Conservation (phyloP, 1,284 basidiomycete species). For the Thecaphora thlaspeos region DNA sequence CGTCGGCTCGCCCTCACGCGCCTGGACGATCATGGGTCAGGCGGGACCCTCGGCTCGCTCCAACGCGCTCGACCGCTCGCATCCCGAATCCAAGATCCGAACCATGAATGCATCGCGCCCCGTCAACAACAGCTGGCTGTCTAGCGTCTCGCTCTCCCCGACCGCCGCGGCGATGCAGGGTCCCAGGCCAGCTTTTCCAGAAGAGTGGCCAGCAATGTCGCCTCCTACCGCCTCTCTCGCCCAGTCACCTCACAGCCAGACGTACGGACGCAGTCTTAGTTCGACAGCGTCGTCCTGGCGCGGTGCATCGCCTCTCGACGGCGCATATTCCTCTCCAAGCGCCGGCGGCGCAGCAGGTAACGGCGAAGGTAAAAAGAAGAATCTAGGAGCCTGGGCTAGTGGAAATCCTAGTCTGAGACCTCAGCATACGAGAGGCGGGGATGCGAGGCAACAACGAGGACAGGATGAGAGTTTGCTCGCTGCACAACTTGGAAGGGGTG, state of each 20-base stretch:
- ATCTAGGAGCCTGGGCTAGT: not conserved
- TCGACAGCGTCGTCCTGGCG: not conserved
- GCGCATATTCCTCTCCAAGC: no score
- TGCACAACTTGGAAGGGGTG: constrained; percentile 1
- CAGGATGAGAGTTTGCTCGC: no score
- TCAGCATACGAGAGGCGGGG: not conserved
- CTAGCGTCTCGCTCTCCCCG: constrained; percentile 6
- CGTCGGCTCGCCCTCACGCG: constrained; percentile 31
- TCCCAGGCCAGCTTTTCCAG: no score
- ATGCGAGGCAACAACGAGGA: no score
- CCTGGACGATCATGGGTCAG: constrained; percentile 48
- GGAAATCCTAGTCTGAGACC: not conserved
- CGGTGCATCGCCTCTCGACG: not conserved
- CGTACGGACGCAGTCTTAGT: not conserved
- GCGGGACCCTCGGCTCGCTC: constrained; percentile 15
- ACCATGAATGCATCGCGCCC: constrained; percentile 40
- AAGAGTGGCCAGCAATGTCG: not conserved
- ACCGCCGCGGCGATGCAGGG: constrained; percentile 1
- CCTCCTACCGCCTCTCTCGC: no score
- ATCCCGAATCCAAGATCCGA: constrained; percentile 42
- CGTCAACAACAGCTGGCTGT: no score
- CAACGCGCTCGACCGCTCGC: constrained; percentile 18
- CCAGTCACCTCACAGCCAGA: not conserved
- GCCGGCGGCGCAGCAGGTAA: no score
- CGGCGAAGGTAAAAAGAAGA: not conserved